phyloP scores from a whole-genome alignment of 257 asterid genomes.

The Hygrophila difformis region DNA sequence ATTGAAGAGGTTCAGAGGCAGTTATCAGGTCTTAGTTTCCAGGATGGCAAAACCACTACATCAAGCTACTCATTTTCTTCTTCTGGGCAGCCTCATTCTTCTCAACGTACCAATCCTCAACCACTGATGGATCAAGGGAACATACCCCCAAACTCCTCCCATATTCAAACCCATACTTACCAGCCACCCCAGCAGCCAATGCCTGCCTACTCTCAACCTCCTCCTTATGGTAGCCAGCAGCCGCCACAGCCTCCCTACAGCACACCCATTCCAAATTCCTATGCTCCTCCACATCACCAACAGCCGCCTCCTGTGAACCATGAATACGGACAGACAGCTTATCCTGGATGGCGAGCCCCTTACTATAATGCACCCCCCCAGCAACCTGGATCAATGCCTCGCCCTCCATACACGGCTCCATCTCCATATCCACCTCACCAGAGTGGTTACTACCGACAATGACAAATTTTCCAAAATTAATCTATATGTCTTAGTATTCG shows the following conservation, averaged over 20 bases:
- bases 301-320: constrained; percentile 43
- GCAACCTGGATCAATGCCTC: constrained; percentile 72
- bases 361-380: constrained; percentile 72
- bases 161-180: constrained; percentile 42
- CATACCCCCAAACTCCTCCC: constrained; percentile 29
- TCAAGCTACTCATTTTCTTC: constrained; percentile 47
- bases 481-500: constrained; percentile 1
- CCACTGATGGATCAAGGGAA: constrained; percentile 36
- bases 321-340: constrained; percentile 81
- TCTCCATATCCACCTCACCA: constrained; percentile 75
- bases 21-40: constrained; percentile 76
- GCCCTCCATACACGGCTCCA: constrained; percentile 69
- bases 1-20: constrained; percentile 85
- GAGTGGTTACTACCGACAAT: constrained; percentile 71
- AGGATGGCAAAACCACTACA: constrained; percentile 41
- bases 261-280: constrained; percentile 40
- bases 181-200: constrained; percentile 57
- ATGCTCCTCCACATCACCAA: constrained; percentile 55
- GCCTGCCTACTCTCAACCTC: constrained; percentile 46
- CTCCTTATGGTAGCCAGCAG: constrained; percentile 53
- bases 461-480: constrained; percentile 14
- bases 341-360: constrained; percentile 93
- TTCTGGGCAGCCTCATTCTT: constrained; percentile 39
- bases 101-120: constrained; percentile 49
- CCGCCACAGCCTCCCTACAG: constrained; percentile 69